Evolutionary conservation across 352 stramenopile genomes (phyloP).

Genomic region (Globisporangium splendens): DNA sequence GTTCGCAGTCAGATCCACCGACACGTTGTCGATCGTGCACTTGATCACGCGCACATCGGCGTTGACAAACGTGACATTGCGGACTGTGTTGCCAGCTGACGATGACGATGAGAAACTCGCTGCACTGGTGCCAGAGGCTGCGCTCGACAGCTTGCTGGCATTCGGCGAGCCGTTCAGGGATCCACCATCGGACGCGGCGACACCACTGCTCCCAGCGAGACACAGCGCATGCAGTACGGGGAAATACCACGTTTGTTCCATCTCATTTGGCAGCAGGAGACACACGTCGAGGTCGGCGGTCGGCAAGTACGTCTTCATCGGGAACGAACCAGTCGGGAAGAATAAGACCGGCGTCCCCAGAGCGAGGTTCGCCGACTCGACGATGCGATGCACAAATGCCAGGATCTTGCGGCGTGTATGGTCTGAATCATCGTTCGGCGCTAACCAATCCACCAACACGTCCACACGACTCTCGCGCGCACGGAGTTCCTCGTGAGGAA

Average conservation of each 20-base stretch:
- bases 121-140: not conserved
- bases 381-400: conserved; percentile 57
- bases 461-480: conserved; percentile 30
- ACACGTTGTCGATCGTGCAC: conserved; percentile 89
- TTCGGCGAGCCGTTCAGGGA: conserved; percentile 22
- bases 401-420: conserved; percentile 60
- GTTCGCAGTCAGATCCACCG: conserved; percentile 88
- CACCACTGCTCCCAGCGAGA: conserved; percentile 42
- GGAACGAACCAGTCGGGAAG: conserved; percentile 80
- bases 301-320: conserved; percentile 89
- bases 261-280: conserved; percentile 68
- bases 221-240: conserved; percentile 81
- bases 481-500: conserved; percentile 28
- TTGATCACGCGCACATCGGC: conserved; percentile 87
- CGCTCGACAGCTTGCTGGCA: conserved; percentile 1
- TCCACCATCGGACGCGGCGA: conserved; percentile 7
- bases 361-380: conserved; percentile 52
- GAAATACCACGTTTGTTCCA: conserved; percentile 86
- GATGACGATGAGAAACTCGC: not conserved
- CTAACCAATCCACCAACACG: conserved; percentile 59
- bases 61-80: conserved; percentile 90
- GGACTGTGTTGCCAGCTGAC: conserved; percentile 42
- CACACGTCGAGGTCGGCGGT: conserved; percentile 85
- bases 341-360: conserved; percentile 43
- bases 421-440: conserved; percentile 55